Evolutionary conservation across 2,329 filamentous ascomycete genomes (phyloP).

Genomic region (Epichloe sibirici): DNA sequence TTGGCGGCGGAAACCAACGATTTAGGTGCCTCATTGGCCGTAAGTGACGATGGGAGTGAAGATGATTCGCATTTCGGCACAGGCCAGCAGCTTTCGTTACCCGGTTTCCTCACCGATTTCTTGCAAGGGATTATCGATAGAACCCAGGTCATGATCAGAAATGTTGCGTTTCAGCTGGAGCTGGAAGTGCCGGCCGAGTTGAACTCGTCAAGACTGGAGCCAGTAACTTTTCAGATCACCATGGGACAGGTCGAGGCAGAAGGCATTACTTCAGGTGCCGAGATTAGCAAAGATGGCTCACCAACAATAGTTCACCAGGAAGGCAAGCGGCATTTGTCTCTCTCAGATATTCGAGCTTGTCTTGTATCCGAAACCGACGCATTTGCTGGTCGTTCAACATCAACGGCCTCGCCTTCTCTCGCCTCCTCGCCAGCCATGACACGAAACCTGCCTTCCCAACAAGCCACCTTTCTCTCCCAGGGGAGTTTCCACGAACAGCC

Average conservation of each 20-base stretch:
- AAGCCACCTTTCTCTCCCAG: conserved; percentile 17
- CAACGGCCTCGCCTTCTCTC: conserved; percentile 30
- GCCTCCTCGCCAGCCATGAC: conserved; percentile 40
- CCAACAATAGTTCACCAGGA: conserved; percentile 37
- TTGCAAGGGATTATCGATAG: conserved; percentile 64
- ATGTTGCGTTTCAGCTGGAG: conserved; percentile 55
- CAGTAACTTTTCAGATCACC: conserved; percentile 52
- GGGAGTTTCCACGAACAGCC: conserved; percentile 16
- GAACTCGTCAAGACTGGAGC: conserved; percentile 33
- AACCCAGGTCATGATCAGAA: conserved; percentile 51
- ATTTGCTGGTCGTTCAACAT: conserved; percentile 48
- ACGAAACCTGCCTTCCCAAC: conserved; percentile 21
- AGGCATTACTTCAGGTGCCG: conserved; percentile 41
- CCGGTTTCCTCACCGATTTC: conserved; percentile 58
- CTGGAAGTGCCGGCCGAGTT: conserved; percentile 42
- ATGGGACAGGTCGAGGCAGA: conserved; percentile 55
- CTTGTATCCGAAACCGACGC: conserved; percentile 56
- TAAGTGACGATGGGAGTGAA: conserved; percentile 50
- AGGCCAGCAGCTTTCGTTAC: conserved; percentile 56
- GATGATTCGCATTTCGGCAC: conserved; percentile 54
- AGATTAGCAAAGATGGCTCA: conserved; percentile 9
- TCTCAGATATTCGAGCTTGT: conserved; percentile 52
- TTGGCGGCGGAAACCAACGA: conserved; percentile 51
- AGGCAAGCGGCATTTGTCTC: conserved; percentile 51
- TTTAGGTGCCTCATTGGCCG: conserved; percentile 45